Percentiles rank a stretch among this genome's conserved stretches.
Conservation (phyloP, 2,329 filamentous ascomycete genomes). For the Curvularia lunata region DNA sequence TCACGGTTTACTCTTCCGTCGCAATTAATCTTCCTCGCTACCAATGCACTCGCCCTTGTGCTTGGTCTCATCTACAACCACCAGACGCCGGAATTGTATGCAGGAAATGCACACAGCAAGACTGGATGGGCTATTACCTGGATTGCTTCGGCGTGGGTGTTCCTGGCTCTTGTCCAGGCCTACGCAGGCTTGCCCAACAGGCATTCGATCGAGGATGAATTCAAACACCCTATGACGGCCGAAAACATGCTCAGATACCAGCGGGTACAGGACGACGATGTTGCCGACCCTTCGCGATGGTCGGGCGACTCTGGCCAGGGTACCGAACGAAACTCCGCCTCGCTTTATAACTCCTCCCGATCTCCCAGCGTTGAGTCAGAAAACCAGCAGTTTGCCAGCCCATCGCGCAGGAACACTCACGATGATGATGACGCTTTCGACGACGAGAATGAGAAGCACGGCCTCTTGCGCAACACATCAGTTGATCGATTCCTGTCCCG, state of each 20-base stretch:
- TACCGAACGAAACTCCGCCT: slow-evolving; percentile 72
- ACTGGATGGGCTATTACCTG: slow-evolving; percentile 84
- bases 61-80: slow-evolving; percentile 68
- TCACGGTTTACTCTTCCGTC: slow-evolving; percentile 74
- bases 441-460: slow-evolving; percentile 53
- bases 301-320: slow-evolving; percentile 64
- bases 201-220: slow-evolving; percentile 27
- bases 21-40: slow-evolving; percentile 64
- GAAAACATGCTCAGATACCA: slow-evolving; percentile 50
- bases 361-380: slow-evolving; percentile 64
- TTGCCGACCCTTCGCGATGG: slow-evolving; percentile 40
- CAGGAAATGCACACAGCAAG: slow-evolving; percentile 85
- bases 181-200: slow-evolving; percentile 59
- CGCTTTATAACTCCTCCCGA: slow-evolving; percentile 68
- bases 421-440: slow-evolving; percentile 54
- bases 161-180: slow-evolving; percentile 69
- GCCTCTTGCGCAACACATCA: slow-evolving; percentile 56
- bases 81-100: slow-evolving; percentile 83
- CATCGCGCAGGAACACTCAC: slow-evolving; percentile 48
- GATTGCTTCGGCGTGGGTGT: slow-evolving; percentile 71
- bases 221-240: slow-evolving; percentile 39
- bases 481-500: slow-evolving; percentile 61
- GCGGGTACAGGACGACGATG: slow-evolving; percentile 43
- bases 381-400: slow-evolving; percentile 46
- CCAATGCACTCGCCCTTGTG: slow-evolving; percentile 52